Evolutionary conservation across 305 asterid species (phyloP), one percentile per base, ranked within the genome.

Genomic region (Withania somnifera): DNA sequence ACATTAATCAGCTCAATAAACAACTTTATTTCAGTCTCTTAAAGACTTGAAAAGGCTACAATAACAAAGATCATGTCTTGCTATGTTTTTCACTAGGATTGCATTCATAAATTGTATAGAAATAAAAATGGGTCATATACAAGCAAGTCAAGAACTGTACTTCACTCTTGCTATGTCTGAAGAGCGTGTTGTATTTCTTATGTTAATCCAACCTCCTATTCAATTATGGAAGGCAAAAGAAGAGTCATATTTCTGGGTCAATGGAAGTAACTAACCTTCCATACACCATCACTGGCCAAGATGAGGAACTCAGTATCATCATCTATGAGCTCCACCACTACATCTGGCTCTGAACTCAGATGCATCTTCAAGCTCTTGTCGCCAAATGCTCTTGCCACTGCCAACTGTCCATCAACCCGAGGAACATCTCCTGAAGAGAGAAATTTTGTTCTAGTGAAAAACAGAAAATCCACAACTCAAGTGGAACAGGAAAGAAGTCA

Each of bases 321-420:
- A 22, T 93, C 97, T 82, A 95, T 90, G 52, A 36, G 34, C 83
- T 90, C 97, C 6, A 89, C 89, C 2, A 61, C 57, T 56, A 92
- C 91, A 83, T 92, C 90, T 6, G 99, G 99, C 83, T 94, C 98
- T 17, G 98, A 90, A 66, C 97, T 94, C 40, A 95, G 93, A 84
- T 94, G 99, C 60, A 82, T 89, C 88, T 95, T 95, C 88, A 95
- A 80, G 86, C 90, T 90, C 89, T 94, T 95, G 84, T 95, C 99
- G 7, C 99, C 99, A 80, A 95, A 95, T 38, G 99, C 99, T 89
- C 99, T 91, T 54, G 99, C 97, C 20, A 95, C 99, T 1, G 99
- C 99, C 79, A 95, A 83, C 78, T 90, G 93, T 24, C 97, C 99
- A 78, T 95, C 99, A 40, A 95, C 99, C 8, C 98, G 97, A 0